Conservation (phyloP, 345 rosid species). For the Eucalyptus victrix region DNA sequence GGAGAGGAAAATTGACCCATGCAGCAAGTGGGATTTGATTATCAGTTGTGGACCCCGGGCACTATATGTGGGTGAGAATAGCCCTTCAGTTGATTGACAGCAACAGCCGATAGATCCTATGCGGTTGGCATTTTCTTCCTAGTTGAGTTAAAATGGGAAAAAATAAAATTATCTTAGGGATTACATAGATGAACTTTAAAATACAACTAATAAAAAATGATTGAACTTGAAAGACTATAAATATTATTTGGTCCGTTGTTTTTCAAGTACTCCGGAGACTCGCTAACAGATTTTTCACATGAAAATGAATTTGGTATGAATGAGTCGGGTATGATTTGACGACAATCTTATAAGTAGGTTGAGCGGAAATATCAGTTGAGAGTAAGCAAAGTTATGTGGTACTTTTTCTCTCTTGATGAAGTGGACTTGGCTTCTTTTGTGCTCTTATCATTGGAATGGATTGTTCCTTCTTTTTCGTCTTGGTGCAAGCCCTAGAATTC, state of each 20-base stretch:
- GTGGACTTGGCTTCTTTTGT: neutral
- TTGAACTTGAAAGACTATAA: neutral
- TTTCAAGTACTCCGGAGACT: neutral
- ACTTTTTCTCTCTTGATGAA: neutral
- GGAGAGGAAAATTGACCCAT: neutral
- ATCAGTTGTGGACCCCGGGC: conserved; percentile 11
- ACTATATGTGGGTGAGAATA: conserved; percentile 19
- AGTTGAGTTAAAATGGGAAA: neutral
- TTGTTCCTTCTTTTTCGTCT: neutral
- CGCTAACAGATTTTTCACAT: neutral
- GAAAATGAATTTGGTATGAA: neutral
- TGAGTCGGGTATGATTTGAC: neutral
- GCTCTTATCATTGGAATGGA: neutral
- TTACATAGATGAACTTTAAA: neutral
- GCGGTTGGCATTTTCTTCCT: neutral
- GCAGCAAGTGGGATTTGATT: neutral
- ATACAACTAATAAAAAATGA: neutral
- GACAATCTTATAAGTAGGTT: neutral
- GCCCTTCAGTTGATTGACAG: neutral
- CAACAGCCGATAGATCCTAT: neutral
- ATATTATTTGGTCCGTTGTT: neutral
- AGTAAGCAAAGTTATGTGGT: neutral
- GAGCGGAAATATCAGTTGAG: neutral
- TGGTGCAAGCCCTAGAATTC: neutral
- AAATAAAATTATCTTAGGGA: neutral